Evolutionary conservation across 78 protist species (phyloP).

Genomic region (Dictyostelium brefeldianum): DNA sequence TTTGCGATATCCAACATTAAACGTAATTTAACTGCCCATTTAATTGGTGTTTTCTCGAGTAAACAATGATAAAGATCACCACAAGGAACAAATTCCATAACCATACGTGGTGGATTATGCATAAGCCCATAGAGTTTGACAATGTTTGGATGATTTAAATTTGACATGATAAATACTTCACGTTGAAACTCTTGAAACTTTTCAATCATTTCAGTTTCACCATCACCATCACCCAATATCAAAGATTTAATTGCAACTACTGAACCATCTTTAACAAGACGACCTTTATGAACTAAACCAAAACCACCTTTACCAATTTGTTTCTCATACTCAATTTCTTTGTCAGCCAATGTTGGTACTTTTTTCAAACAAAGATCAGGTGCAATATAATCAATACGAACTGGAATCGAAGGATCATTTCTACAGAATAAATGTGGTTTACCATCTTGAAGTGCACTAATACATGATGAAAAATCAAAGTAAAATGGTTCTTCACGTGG

Average conservation of each 20-base stretch:
- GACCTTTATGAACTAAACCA: slow-evolving; percentile 76
- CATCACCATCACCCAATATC: slow-evolving; percentile 29
- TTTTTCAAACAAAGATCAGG: slow-evolving; percentile 70
- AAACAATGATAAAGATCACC: slow-evolving; percentile 75
- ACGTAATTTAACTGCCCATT: slow-evolving; percentile 24
- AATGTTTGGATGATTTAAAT: slow-evolving; percentile 75
- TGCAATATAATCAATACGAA: slow-evolving; percentile 60
- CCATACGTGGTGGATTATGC: slow-evolving; percentile 77
- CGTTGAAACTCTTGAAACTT: slow-evolving; percentile 83
- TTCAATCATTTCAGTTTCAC: slow-evolving; percentile 42
- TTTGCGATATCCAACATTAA: slow-evolving; percentile 70
- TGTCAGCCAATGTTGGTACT: slow-evolving; percentile 38
- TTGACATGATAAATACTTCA: slow-evolving; percentile 79
- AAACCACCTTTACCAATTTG: slow-evolving; percentile 81
- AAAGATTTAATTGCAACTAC: slow-evolving; percentile 74
- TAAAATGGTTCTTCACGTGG: slow-evolving; percentile 55
- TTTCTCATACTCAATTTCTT: slow-evolving; percentile 55
- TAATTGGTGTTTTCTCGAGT: slow-evolving; percentile 6
- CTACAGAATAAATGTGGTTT: slow-evolving; percentile 57
- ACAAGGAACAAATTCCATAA: slow-evolving; percentile 73
- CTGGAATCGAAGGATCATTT: slow-evolving; percentile 54
- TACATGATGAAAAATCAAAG: slow-evolving; percentile 65
- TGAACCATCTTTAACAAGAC: background rate
- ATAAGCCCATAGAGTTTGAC: slow-evolving; percentile 74
- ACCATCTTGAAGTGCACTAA: slow-evolving; percentile 68